Base-by-base conservation (phyloP, 495 filamentous ascomycete genomes). In the Ramalina intermedia region DNA sequence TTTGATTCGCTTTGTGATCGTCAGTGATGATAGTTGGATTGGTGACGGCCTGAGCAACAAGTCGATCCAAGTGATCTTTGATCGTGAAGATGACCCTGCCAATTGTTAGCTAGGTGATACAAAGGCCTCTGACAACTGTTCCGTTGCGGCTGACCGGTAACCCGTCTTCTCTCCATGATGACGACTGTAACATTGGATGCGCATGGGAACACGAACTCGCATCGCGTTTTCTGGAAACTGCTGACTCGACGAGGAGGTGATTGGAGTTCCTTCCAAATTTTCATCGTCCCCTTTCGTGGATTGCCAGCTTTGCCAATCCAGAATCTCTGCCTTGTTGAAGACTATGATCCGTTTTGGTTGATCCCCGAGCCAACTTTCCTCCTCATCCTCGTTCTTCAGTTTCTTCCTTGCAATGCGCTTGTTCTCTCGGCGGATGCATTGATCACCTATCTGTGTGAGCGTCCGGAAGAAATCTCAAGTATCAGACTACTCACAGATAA, bases 111-210 rank as follows among this genome's bases (percentile, higher is more conserved):
- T 33, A 33, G 2, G 21, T 11, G 24, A 14, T 37, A 3, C 17
- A 29, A 16, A 9, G n/a, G 20, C n/a, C 5, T 26, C 29, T 36
- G 6, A 37, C 23, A 4, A 35, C 8, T 17, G n/a, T 16, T 17
- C 7, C n/a, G n/a, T 23, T 36, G 27, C 6, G 26, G 21, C 29
- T 36, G 13, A 47, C 44, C 27, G 9, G 26, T 47, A 96, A 2
- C 90, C 90, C 47, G 80, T 65, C 60, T 95, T 95, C 65, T 96
- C 90, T 36, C 78, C 74, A 50, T 96, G 90, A 60, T 96, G 90
- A 3, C 90, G 79, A 63, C 90, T 95, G 65, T 96, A 96, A 63
- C 90, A 96, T 4, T 88, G 85, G 56, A 96, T 94, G n/a, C 90
- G 78, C 87, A 96, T 94, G 6, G 87, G 86, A 7, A 81, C 73